Evolutionary conservation across 345 rosid species (phyloP).

Genomic region (Lepidium africanum): DNA sequence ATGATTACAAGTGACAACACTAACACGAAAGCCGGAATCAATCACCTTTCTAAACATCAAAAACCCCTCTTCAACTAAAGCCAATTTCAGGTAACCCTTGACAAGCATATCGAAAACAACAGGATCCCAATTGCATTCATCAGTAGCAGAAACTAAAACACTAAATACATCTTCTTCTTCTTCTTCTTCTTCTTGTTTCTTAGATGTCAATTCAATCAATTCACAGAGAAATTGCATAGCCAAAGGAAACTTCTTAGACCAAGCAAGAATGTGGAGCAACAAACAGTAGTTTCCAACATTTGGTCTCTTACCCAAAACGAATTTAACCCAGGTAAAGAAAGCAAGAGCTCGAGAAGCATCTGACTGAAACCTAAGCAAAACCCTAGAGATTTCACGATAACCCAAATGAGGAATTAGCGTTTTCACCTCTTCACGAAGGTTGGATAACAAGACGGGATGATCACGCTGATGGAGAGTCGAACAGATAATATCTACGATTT

Average conservation of each 20-base stretch:
- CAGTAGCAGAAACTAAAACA: slow-evolving; percentile 38
- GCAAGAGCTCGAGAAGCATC: slow-evolving; percentile 44
- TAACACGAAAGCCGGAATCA: slow-evolving; percentile 48
- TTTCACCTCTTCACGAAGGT: slow-evolving; percentile 22
- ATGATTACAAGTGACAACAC: slow-evolving; percentile 66
- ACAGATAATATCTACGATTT: slow-evolving; percentile 48
- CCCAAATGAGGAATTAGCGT: slow-evolving; percentile 45
- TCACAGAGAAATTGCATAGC: slow-evolving; percentile 54
- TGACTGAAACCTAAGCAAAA: slow-evolving; percentile 61
- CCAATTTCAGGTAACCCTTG: slow-evolving; percentile 49
- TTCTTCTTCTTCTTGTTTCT: slow-evolving; percentile 17
- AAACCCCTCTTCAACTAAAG: slow-evolving; percentile 40
- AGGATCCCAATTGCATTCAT: slow-evolving; percentile 65
- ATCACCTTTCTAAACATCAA: slow-evolving; percentile 36
- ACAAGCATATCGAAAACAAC: slow-evolving; percentile 61
- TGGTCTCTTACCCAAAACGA: slow-evolving; percentile 42
- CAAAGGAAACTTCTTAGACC: slow-evolving; percentile 38
- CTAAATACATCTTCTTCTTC: slow-evolving; percentile 28
- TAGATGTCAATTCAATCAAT: slow-evolving; percentile 24
- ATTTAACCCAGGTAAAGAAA: slow-evolving; percentile 59
- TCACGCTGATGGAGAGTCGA: slow-evolving; percentile 39
- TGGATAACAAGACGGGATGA: slow-evolving; percentile 10
- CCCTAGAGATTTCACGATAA: slow-evolving; percentile 48
- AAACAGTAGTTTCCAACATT: slow-evolving; percentile 42
- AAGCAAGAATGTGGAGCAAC: slow-evolving; percentile 50